Conservation (phyloP, 2,329 filamentous ascomycete genomes). For the Botryotinia narcissicola region DNA sequence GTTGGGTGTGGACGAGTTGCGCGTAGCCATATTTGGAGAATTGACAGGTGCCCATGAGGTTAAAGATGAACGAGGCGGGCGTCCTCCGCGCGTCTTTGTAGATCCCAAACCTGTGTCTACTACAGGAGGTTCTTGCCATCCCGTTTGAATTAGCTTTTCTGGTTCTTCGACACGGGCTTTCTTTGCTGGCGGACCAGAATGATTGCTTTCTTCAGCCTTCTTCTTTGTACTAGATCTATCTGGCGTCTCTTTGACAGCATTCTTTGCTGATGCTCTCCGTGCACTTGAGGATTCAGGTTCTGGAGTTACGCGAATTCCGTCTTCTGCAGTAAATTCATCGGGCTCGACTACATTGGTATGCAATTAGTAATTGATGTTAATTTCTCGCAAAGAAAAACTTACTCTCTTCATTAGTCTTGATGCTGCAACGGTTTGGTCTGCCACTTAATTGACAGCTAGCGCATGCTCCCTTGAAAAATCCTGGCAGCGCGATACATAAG, state of each 20-base stretch:
- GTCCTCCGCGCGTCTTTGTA: conserved; percentile 11
- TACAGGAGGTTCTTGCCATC: conserved; percentile 35
- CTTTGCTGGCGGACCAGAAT: conserved; percentile 27
- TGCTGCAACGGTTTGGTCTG: conserved; percentile 37
- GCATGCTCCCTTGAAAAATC: conserved; percentile 39
- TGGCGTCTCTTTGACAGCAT: conserved; percentile 4
- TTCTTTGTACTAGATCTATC: background rate
- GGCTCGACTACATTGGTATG: conserved; percentile 7
- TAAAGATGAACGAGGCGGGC: conserved; percentile 13
- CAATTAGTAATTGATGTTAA: conserved; percentile 1
- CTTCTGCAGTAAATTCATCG: conserved; percentile 12
- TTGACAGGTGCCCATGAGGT: conserved; percentile 34
- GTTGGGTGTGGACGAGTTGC: conserved; percentile 16
- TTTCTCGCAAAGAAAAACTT: conserved; percentile 17
- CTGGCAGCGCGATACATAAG: conserved; percentile 37
- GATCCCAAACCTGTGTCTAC: conserved; percentile 31
- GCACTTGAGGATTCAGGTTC: background rate
- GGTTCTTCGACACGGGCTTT: conserved; percentile 28
- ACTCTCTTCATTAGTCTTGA: conserved; percentile 38
- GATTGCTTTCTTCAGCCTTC: conserved; percentile 8
- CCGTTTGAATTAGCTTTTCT: conserved; percentile 24
- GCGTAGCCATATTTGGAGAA: conserved; percentile 16
- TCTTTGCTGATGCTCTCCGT: conserved; percentile 8
- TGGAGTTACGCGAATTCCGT: conserved; percentile 4
- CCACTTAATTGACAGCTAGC: conserved; percentile 38